Evolutionary conservation across 2,329 filamentous ascomycete species (phyloP).

Genomic region (Xylariaceae sp.): DNA sequence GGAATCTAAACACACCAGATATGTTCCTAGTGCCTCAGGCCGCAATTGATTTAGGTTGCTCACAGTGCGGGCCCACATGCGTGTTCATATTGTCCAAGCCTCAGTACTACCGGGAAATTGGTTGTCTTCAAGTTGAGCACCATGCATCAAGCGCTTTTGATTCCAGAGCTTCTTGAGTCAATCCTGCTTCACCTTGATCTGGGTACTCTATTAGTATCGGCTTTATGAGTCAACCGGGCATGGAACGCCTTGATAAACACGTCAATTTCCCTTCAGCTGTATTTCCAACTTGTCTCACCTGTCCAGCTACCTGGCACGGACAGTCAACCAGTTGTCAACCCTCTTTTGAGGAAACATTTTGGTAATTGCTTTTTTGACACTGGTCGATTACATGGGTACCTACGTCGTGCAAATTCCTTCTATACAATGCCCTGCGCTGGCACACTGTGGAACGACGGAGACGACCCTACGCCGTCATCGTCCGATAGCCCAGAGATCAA

Average conservation of each 20-base stretch:
- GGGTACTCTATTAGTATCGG: constrained; percentile 5
- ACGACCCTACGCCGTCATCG: not conserved
- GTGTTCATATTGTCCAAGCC: too few species aligned
- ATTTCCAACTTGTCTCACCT: not conserved
- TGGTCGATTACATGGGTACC: not conserved
- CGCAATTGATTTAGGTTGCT: too few species aligned
- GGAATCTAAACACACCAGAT: too few species aligned
- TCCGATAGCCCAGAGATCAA: not conserved
- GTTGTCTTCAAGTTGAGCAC: not conserved
- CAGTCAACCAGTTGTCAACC: not conserved
- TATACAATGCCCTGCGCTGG: constrained; percentile 1
- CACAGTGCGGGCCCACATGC: too few species aligned
- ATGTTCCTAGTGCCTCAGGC: too few species aligned
- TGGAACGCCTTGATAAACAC: constrained; percentile 4
- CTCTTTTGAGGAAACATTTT: not conserved
- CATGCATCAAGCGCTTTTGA: constrained; percentile 1
- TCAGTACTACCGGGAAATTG: too few species aligned
- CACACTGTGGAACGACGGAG: not conserved
- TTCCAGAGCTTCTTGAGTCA: constrained; percentile 9
- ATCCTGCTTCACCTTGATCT: constrained; percentile 10
- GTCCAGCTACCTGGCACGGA: not conserved
- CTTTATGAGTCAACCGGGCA: constrained; percentile 2
- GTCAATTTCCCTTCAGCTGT: constrained; percentile 5
- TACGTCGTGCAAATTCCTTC: not conserved
- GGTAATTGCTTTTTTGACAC: constrained; percentile 6